phyloP scores from a whole-genome alignment of 495 filamentous ascomycete genomes.

The Cladorrhinum samala region DNA sequence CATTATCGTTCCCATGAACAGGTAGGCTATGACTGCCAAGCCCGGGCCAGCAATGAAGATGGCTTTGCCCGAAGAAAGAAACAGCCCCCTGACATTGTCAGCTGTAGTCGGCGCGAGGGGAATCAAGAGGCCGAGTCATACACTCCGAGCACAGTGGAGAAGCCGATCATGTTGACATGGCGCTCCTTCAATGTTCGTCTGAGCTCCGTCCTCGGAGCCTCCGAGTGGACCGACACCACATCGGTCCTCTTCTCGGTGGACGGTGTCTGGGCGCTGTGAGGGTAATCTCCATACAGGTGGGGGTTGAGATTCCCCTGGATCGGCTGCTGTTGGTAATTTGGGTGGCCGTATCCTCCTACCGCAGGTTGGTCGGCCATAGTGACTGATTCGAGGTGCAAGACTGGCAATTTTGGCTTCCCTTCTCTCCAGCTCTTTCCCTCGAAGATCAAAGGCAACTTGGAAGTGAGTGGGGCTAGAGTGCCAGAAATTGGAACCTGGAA shows the following conservation, averaged over 20 bases:
- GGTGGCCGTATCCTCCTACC: neutral
- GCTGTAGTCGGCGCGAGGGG: too few species aligned
- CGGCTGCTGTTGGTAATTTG: neutral
- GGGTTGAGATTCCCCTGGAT: neutral
- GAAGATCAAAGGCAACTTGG: too few species aligned
- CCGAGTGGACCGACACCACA: neutral
- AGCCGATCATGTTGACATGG: constrained; percentile 40
- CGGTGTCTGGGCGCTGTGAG: neutral
- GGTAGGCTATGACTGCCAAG: constrained; percentile 30
- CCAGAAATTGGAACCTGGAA: too few species aligned
- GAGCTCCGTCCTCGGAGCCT: neutral
- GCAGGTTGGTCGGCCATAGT: neutral
- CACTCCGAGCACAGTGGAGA: constrained; percentile 20
- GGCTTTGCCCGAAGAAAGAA: constrained; percentile 32
- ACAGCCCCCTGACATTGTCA: constrained; percentile 28
- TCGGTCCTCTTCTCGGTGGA: neutral
- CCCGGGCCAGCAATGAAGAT: constrained; percentile 36
- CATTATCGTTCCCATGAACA: constrained; percentile 32
- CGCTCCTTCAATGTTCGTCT: constrained; percentile 23
- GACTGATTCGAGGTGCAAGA: too few species aligned
- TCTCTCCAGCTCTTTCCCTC: too few species aligned
- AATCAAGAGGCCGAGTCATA: constrained; percentile 1
- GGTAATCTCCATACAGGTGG: neutral
- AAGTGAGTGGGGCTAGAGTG: too few species aligned
- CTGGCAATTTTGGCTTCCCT: too few species aligned